Base-by-base conservation (phyloP, 176 grass and related monocot genomes). In the Luzula sylvatica region DNA sequence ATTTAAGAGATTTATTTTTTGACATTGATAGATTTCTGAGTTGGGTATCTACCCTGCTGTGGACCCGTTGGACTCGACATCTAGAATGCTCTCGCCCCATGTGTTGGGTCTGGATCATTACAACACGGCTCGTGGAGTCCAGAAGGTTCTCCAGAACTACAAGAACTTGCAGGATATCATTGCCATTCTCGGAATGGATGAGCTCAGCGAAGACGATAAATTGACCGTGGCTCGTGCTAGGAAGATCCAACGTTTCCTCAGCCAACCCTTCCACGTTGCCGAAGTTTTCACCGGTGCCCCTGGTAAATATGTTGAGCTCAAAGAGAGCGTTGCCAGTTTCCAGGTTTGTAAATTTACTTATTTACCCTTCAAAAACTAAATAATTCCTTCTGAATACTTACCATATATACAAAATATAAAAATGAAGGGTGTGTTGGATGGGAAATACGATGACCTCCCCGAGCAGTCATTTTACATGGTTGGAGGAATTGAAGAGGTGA, bases 101-200 rank as follows among this genome's bases (percentile, higher is more conserved):
- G 83, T 94, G 12, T 55, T 94, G n/a, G 88, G 88, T 7, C 65
- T 80, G 57, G 88, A 83, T 0, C 88, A 94, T 55, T 94, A 94
- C 68, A 94, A 94, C 65, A 94, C 88, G 46, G 88, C 88, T 64
- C 83, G 88, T 75, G 88, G 88, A 68, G 88, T 94, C 50, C 87
- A 94, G 82, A 94, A 94, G 78, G 87, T 94, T 76, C 87, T 94
- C 76, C 87, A 94, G 72, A 94, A 94, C 23, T 94, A 94, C 68
- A 94, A 94, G 82, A 94, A 94, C 70, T 82, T 94, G 45, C 87
- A 94, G 72, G 87, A 94, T 83, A 94, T 94, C 69, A 94, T 94
- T 87, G 87, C 87, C 54, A 94, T 94, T 83, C 67, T 94, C 70
- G 87, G 87, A 62, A 94, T 94, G 87, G 87, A 94, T n/a, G 87